Evolutionary conservation across 2,329 filamentous ascomycete genomes (phyloP), one percentile per base, ranked within the genome.

Genomic region (Alternaria angustiovoidea): DNA sequence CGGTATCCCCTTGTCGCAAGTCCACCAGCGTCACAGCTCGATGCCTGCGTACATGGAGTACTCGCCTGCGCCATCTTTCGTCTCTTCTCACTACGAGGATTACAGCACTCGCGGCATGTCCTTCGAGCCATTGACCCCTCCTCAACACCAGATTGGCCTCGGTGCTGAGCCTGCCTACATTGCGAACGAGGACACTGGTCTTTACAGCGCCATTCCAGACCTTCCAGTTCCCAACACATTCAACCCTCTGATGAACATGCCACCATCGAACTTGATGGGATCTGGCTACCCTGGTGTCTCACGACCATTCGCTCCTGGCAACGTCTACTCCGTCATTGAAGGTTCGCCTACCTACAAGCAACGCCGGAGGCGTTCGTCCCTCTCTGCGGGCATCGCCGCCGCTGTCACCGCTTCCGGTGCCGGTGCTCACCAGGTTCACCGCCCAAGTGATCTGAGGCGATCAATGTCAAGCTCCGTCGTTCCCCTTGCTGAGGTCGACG

Each of bases 261-360:
- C 93, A 18, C 91, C 91, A 5, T 93, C 93, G 14, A 95, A 94
- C 79, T 81, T 97, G 63, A 88, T 90, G 55, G 91, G 90, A 30
- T 87, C 90, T 49, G 91, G 94, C 73, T 97, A 92, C 80, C 88
- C 90, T 26, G 88, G 91, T 46, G 87, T 89, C 32, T 84, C 87
- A 26, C 85, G 89, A 66, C 83, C 85, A 39, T 88, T 85, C 61
- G 92, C 92, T 69, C 83, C 84, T 53, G 91, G 90, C 79, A 96
- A 93, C 77, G 91, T 95, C 69, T 97, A 96, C 83, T 94, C 93
- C 49, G 94, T 97, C 51, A 95, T 98, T 75, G 95, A 99, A 82
- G 95, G 95, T 49, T 99, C 95, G 28, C 95, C 95, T 12, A 98
- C 95, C 38, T 99, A 99, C 84, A 99, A 99, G 87, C 95, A 98